phyloP scores from a whole-genome alignment of 2,329 filamentous ascomycete genomes.

The Byssothecium circinans region DNA sequence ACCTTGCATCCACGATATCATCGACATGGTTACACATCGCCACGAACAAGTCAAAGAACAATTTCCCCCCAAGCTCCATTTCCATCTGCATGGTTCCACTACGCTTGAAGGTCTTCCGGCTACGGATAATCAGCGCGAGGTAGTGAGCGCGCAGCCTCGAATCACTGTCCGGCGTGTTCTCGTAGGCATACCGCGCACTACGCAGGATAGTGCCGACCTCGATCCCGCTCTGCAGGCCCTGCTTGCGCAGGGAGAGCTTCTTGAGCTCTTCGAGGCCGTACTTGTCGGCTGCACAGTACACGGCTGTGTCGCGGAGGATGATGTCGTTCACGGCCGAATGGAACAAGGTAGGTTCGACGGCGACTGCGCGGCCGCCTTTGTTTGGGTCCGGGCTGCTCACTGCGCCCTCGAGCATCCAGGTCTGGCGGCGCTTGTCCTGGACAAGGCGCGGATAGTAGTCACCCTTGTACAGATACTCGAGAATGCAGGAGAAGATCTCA shows the following conservation, averaged over 20 bases:
- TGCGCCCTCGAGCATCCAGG: constrained; percentile 84
- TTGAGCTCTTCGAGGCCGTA: constrained; percentile 93
- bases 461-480: constrained; percentile 96
- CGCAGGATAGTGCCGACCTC: constrained; percentile 89
- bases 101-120: constrained; percentile 95
- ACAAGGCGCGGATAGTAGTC: constrained; percentile 91
- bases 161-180: constrained; percentile 90
- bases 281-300: constrained; percentile 90
- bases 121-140: constrained; percentile 94
- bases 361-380: constrained; percentile 57
- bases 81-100: constrained; percentile 98
- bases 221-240: constrained; percentile 89
- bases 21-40: constrained; percentile 98
- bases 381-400: constrained; percentile 57
- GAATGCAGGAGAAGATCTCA: constrained; percentile 87
- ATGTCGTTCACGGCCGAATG: constrained; percentile 72
- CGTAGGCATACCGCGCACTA: constrained; percentile 92
- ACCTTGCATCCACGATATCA: constrained; percentile 84
- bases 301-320: constrained; percentile 86
- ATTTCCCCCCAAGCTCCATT: constrained; percentile 91
- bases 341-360: constrained; percentile 74
- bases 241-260: constrained; percentile 87
- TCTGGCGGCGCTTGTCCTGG: constrained; percentile 81
- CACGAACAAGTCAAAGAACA: constrained; percentile 98
- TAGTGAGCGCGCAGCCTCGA: constrained; percentile 93